Conservation (phyloP, 106 monocot species). For the Dendrobium chrysotoxum region DNA sequence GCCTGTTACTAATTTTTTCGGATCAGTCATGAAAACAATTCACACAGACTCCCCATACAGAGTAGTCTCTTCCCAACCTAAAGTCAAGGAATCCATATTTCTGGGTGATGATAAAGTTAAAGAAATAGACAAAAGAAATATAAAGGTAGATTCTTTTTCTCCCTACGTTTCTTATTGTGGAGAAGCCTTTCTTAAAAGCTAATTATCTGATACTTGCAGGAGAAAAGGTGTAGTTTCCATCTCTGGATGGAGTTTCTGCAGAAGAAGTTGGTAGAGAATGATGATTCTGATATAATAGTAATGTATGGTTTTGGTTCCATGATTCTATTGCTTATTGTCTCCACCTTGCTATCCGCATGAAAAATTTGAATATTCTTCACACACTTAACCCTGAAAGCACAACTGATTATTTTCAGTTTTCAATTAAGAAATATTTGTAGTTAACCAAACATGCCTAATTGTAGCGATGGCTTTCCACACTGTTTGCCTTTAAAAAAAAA, state of each 20-base stretch:
- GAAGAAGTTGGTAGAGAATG: conserved; percentile 33
- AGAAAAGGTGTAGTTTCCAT: conserved; percentile 24
- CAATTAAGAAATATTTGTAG: too few species aligned
- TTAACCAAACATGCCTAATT: too few species aligned
- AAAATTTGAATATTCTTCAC: too few species aligned
- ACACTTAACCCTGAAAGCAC: too few species aligned
- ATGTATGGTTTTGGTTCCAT: conserved; percentile 59
- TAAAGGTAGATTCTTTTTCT: neutral
- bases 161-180: neutral
- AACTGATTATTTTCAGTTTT: too few species aligned
- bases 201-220: conserved; percentile 20
- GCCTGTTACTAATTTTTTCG: conserved; percentile 91
- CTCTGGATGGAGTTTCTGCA: conserved; percentile 40
- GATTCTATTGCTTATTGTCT: conserved; percentile 49
- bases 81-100: conserved; percentile 3
- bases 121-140: neutral
- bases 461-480: too few species aligned
- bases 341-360: conserved; percentile 55
- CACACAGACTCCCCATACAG: conserved; percentile 64
- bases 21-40: conserved; percentile 95
- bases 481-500: too few species aligned
- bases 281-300: conserved; percentile 44
- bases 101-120: conserved; percentile 5
- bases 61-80: conserved; percentile 14
- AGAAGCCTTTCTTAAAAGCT: neutral